phyloP scores from a whole-genome alignment of 2,329 filamentous ascomycete species.

The Beauveria medogensis region DNA sequence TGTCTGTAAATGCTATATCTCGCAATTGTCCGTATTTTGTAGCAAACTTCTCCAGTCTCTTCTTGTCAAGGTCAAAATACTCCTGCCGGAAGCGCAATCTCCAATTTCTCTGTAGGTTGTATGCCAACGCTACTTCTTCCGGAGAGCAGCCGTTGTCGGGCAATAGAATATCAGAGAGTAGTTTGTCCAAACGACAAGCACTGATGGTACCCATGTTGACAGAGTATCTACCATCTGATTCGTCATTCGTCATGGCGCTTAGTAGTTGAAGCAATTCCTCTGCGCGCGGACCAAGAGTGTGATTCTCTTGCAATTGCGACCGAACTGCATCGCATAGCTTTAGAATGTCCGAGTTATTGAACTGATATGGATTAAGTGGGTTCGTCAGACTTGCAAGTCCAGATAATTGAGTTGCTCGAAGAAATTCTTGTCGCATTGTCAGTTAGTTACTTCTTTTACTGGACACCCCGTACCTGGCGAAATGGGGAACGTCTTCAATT shows the following conservation, averaged over 20 bases:
- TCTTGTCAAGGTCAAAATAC: conserved; percentile 38
- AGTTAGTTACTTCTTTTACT: background rate
- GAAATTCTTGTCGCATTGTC: background rate
- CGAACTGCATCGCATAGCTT: conserved; percentile 36
- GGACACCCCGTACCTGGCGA: background rate
- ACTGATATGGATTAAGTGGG: conserved; percentile 5
- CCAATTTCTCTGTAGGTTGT: conserved; percentile 34
- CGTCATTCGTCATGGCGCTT: conserved; percentile 29
- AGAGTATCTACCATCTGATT: conserved; percentile 23
- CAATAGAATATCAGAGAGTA: conserved; percentile 32
- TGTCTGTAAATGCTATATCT: conserved; percentile 31
- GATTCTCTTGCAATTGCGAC: conserved; percentile 23
- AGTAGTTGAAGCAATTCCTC: conserved; percentile 33
- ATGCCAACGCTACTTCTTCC: conserved; percentile 20
- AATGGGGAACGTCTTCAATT: background rate
- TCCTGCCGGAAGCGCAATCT: conserved; percentile 33
- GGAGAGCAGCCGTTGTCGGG: conserved; percentile 15
- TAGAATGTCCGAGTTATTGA: conserved; percentile 19
- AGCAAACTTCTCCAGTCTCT: conserved; percentile 28
- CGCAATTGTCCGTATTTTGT: conserved; percentile 30
- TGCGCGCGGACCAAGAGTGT: conserved; percentile 24
- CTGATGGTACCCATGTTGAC: conserved; percentile 33
- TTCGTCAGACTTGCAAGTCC: conserved; percentile 4
- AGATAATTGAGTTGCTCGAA: background rate
- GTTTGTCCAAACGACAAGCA: conserved; percentile 33